Percentiles rank a stretch among this genome's conserved stretches.
Conservation (phyloP, 352 stramenopile species). For the Phytophthora fragariae region DNA sequence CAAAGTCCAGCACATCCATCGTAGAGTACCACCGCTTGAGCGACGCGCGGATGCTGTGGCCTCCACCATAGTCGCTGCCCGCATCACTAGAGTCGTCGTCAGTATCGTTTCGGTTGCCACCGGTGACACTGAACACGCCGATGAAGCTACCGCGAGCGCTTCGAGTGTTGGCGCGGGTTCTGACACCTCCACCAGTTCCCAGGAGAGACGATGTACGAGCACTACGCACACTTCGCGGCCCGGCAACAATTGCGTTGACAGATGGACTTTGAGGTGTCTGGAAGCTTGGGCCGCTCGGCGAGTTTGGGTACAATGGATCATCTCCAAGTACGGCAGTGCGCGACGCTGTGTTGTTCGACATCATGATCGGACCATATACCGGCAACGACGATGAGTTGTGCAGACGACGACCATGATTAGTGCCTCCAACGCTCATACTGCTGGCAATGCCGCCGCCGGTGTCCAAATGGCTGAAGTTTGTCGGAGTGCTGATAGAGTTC, state of each 20-base stretch:
- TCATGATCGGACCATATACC: constrained; percentile 47
- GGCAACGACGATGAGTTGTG: constrained; percentile 44
- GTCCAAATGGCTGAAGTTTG: constrained; percentile 50
- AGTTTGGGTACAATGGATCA: constrained; percentile 66
- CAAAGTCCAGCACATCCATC: constrained; percentile 75
- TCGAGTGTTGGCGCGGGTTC: constrained; percentile 34
- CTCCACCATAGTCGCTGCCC: constrained; percentile 59
- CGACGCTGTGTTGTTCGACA: constrained; percentile 43
- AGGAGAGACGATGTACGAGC: constrained; percentile 34
- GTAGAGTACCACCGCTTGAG: constrained; percentile 82
- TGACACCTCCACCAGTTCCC: constrained; percentile 24
- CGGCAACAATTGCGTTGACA: constrained; percentile 29
- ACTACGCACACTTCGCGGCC: constrained; percentile 36
- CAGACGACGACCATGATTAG: constrained; percentile 29
- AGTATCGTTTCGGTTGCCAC: constrained; percentile 37
- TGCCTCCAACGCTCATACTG: constrained; percentile 33
- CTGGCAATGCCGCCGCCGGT: constrained; percentile 31
- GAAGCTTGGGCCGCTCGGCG: constrained; percentile 65
- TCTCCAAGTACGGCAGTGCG: constrained; percentile 53
- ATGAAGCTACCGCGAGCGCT: constrained; percentile 47
- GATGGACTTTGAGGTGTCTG: constrained; percentile 56
- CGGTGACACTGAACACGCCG: constrained; percentile 38
- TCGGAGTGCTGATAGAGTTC: constrained; percentile 67
- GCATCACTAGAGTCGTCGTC: constrained; percentile 50
- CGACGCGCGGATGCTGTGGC: constrained; percentile 59